Percentiles rank a stretch among this genome's conserved stretches.
phyloP scores from a whole-genome alignment of 345 rosid genomes.

The Dipteronia dyeriana region DNA sequence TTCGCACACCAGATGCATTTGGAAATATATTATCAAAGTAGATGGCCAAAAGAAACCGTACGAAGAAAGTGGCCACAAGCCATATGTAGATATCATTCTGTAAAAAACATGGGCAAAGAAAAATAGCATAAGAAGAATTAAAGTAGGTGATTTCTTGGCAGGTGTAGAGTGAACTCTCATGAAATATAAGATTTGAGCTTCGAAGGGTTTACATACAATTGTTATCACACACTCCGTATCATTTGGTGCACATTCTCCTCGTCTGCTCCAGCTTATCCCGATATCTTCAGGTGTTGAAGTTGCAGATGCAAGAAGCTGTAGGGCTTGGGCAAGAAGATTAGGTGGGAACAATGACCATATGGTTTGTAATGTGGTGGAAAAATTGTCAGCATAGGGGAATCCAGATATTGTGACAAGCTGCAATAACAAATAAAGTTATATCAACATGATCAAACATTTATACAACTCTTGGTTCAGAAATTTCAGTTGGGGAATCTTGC shows the following conservation, averaged over 20 bases:
- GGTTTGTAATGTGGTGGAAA: slow-evolving; percentile 30
- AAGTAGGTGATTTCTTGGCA: not conserved
- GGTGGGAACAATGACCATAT: slow-evolving; percentile 92
- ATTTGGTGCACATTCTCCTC: slow-evolving; percentile 56
- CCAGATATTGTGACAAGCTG: slow-evolving; percentile 67
- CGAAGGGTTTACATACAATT: slow-evolving; percentile 48
- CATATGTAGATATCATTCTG: slow-evolving; percentile 82
- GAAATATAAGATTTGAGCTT: slow-evolving; percentile 19
- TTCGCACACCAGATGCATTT: slow-evolving; percentile 80
- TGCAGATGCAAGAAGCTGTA: slow-evolving; percentile 59
- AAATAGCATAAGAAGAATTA: not conserved
- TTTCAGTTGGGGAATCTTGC: slow-evolving; percentile 36
- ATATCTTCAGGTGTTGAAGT: slow-evolving; percentile 66
- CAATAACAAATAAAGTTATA: slow-evolving; percentile 18
- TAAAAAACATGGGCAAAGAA: slow-evolving; percentile 27
- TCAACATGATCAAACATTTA: slow-evolving; percentile 17
- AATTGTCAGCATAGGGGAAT: slow-evolving; percentile 52
- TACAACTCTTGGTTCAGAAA: slow-evolving; percentile 12
- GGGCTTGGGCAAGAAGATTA: slow-evolving; percentile 74
- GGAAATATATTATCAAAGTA: slow-evolving; percentile 86
- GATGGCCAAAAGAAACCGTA: slow-evolving; percentile 77
- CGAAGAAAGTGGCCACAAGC: slow-evolving; percentile 57
- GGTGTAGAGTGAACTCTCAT: not conserved
- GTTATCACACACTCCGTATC: slow-evolving; percentile 63
- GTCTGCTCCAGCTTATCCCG: slow-evolving; percentile 83